These are phyloP conservation scores for Quercus engelmannii DNA, from an alignment of 306 rosid species.

Conservation along the genomic window DNA sequence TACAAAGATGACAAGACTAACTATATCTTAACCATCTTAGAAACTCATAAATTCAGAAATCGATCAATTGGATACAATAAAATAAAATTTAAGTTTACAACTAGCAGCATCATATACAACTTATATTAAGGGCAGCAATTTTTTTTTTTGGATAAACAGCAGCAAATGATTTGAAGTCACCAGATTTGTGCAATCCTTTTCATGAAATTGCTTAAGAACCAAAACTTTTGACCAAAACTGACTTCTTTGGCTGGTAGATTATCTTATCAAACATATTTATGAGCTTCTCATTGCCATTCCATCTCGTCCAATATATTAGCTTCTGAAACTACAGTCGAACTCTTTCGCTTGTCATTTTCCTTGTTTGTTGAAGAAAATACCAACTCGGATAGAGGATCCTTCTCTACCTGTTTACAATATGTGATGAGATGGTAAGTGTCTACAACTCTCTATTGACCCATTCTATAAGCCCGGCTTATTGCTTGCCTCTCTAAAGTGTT, in stretches of 20 bases:
- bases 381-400: conserved; percentile 26
- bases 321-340: background rate
- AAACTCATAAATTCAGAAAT: too few species aligned
- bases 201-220: too few species aligned
- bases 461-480: conserved; percentile 31
- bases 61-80: too few species aligned
- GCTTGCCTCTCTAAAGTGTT: conserved; percentile 30
- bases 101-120: too few species aligned
- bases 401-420: conserved; percentile 19
- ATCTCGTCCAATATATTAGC: conserved; percentile 25
- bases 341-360: background rate
- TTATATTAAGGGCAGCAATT: too few species aligned
- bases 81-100: too few species aligned
- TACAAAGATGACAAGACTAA: too few species aligned
- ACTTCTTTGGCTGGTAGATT: conserved; percentile 4
- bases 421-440: conserved; percentile 29
- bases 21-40: too few species aligned
- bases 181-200: too few species aligned
- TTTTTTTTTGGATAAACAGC: too few species aligned
- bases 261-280: conserved; percentile 25
- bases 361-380: conserved; percentile 12
- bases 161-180: too few species aligned
- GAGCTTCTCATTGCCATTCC: conserved; percentile 19
- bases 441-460: conserved; percentile 26
- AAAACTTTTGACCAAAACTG: background rate